phyloP scores from a whole-genome alignment of 139 green algal species.

The Haematococcus lacustris region DNA sequence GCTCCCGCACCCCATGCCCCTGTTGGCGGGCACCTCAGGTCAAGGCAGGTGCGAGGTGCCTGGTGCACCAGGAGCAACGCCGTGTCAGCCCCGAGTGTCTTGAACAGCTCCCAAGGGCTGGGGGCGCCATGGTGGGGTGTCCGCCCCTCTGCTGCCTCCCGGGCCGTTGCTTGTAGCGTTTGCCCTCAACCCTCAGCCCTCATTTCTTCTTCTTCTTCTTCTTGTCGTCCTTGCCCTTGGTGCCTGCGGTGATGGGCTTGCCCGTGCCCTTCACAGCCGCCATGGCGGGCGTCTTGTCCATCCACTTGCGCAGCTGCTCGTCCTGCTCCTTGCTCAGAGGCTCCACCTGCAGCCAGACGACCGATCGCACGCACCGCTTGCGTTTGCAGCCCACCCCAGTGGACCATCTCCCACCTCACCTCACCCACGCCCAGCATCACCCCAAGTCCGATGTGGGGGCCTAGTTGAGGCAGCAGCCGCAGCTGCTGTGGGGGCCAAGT shows the following conservation, averaged over 20 bases:
- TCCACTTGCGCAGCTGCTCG: slow-evolving; percentile 44
- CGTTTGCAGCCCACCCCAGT: neutral
- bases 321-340: slow-evolving; percentile 41
- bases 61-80: too few relatives aligned
- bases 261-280: slow-evolving; percentile 6
- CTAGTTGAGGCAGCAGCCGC: neutral
- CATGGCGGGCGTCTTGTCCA: slow-evolving; percentile 28
- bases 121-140: too few relatives aligned
- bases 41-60: too few relatives aligned
- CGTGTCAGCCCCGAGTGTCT: too few relatives aligned
- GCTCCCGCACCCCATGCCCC: too few relatives aligned
- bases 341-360: slow-evolving; percentile 17
- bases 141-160: too few relatives aligned
- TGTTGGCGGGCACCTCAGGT: too few relatives aligned
- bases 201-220: neutral
- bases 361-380: neutral
- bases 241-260: slow-evolving; percentile 3
- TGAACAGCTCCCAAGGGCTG: too few relatives aligned
- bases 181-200: too few relatives aligned
- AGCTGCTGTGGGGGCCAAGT: neutral
- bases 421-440: neutral
- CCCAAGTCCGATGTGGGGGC: neutral
- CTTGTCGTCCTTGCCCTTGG: slow-evolving; percentile 5
- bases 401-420: neutral
- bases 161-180: too few relatives aligned